These are phyloP conservation scores for Strobilomyces echinocephalus DNA, from an alignment of 768 basidiomycete genomes.

Conservation along the genomic window DNA sequence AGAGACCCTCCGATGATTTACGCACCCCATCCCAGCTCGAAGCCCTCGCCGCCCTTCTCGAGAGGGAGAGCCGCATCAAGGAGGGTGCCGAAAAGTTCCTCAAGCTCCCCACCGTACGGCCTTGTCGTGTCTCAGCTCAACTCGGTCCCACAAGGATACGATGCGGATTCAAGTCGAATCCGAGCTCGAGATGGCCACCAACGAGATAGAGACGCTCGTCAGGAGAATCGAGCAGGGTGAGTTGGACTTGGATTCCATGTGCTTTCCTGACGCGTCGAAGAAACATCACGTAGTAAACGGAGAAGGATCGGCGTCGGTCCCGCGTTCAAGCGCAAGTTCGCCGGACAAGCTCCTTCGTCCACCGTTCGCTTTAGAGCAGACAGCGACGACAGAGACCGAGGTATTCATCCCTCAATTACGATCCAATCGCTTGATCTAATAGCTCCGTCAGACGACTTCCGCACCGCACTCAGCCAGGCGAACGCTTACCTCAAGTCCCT, in stretches of 20 bases:
- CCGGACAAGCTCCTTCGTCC: constrained; percentile 30
- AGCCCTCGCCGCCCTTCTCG: constrained; percentile 59
- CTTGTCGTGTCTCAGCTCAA: constrained; percentile 8
- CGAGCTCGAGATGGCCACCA: constrained; percentile 71
- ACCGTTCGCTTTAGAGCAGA: constrained; percentile 29
- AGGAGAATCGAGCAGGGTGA: constrained; percentile 45
- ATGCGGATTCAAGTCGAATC: constrained; percentile 69
- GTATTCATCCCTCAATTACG: constrained; percentile 13
- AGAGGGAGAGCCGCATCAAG: constrained; percentile 76
- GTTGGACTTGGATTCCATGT: no score
- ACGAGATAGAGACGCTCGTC: constrained; percentile 64
- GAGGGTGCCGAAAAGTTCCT: constrained; percentile 91
- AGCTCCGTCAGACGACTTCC: constrained; percentile 59
- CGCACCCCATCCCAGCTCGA: constrained; percentile 34
- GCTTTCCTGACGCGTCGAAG: constrained; percentile 16
- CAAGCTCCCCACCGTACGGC: constrained; percentile 51
- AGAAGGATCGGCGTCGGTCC: constrained; percentile 27
- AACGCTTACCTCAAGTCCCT: constrained; percentile 54
- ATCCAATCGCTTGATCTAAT: constrained; percentile 10
- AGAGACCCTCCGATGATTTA: constrained; percentile 21
- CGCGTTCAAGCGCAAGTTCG: constrained; percentile 29
- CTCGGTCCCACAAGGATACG: constrained; percentile 40
- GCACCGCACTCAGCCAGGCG: constrained; percentile 65
- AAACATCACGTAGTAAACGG: constrained; percentile 27
- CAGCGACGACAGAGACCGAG: constrained; percentile 34